Evolutionary conservation across 2,329 filamentous ascomycete genomes (phyloP), one percentile per base, ranked within the genome.

Genomic region (Trichoderma semiorbis): DNA sequence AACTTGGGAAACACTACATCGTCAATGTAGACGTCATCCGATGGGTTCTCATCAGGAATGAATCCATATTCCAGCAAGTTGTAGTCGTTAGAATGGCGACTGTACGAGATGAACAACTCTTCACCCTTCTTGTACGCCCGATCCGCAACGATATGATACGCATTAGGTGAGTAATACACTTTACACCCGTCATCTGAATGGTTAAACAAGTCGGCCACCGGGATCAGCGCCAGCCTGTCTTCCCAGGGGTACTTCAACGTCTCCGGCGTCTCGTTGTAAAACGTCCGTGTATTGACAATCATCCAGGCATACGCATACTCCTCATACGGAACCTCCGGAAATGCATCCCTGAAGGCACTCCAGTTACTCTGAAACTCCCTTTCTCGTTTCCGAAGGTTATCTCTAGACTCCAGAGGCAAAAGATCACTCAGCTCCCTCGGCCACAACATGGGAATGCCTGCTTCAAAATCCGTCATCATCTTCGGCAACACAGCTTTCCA

Each of bases 401-500:
- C 76, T 66, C 77, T 78, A 0, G 85, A 84, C 7, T 80, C 78
- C 0, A 74, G 72, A 1, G 88, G 87, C 3, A 90, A 82, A 43
- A 86, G 78, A 1, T 75, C 76, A 72, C 85, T 85, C 14, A 89
- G 80, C 21, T 79, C 78, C 3, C 76, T 67, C 3, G 83, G 81
- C 87, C 87, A 89, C 74, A 83, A 79, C 53, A 88, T 78, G 7
- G 79, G 79, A 74, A 80, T 78, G 26, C 76, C 74, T 7, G 77
- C 75, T 70, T 79, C 76, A 72, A 97, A 88, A 74, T 93, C 91
- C 11, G 83, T 80, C 2, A 81, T 80, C 2, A 81, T 80, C 0
- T 85, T 87, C 0, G 94, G 94, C 81, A 93, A 90, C 3, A 92
- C 88, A 58, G 86, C 86, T 77, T 86, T 85, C 92, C 92, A 95